These are phyloP conservation scores for Lactarius evosmus DNA, from an alignment of 768 basidiomycete species.

Conservation along the genomic window DNA sequence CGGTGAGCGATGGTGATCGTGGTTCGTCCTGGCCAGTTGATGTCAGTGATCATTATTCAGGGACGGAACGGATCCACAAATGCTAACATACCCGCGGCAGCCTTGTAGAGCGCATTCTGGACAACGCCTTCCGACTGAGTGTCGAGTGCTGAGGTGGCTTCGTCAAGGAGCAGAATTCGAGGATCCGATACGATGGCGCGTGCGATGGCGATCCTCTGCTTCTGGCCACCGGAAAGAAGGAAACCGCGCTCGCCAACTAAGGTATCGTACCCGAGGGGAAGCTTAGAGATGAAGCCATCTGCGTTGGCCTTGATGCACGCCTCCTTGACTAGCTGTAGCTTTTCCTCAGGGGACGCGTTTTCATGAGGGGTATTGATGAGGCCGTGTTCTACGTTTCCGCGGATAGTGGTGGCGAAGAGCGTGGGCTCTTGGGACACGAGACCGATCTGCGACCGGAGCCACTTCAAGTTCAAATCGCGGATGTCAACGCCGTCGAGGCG, in stretches of 20 bases:
- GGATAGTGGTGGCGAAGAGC: constrained; percentile 47
- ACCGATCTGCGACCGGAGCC: constrained; percentile 50
- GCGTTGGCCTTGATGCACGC: constrained; percentile 52
- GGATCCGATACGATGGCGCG: constrained; percentile 50
- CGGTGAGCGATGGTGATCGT: constrained; percentile 37
- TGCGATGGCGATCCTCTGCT: constrained; percentile 53
- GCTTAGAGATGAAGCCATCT: constrained; percentile 46
- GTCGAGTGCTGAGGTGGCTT: constrained; percentile 49
- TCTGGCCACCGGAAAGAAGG: constrained; percentile 49
- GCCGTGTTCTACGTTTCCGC: constrained; percentile 47
- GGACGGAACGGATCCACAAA: neutral
- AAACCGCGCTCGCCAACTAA: constrained; percentile 51
- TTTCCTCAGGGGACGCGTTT: constrained; percentile 41
- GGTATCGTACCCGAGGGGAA: constrained; percentile 51
- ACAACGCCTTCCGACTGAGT: constrained; percentile 51
- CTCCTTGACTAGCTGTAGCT: constrained; percentile 44
- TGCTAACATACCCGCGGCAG: constrained; percentile 31
- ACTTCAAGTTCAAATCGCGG: constrained; percentile 45
- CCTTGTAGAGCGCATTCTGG: constrained; percentile 52
- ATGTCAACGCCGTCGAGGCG: constrained; percentile 47
- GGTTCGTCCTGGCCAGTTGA: constrained; percentile 30
- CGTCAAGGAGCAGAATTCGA: constrained; percentile 47
- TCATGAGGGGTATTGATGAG: constrained; percentile 46
- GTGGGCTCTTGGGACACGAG: constrained; percentile 52
- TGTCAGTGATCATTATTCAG: neutral